Percentiles rank a stretch among this genome's conserved stretches.
These are phyloP conservation scores for Lycium barbarum DNA, from an alignment of 257 asterid species.

Conservation along the genomic window DNA sequence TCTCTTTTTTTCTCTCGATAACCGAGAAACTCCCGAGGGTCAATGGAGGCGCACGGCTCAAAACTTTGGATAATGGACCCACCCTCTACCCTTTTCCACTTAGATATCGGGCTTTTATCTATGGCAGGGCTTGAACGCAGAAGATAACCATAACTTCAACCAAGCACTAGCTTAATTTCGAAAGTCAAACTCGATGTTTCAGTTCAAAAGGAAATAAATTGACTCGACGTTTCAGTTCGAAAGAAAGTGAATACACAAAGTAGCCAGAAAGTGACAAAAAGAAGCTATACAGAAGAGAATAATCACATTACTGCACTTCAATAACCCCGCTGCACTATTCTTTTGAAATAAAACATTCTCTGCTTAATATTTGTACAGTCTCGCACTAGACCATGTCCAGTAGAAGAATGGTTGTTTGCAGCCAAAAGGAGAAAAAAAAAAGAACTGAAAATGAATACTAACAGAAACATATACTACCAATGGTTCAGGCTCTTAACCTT, in stretches of 20 bases:
- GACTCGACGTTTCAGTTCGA: not conserved
- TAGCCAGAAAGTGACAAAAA: not conserved
- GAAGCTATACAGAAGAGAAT: not conserved
- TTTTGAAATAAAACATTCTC: not conserved
- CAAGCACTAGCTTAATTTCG: conserved; percentile 8
- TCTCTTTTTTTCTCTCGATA: not conserved
- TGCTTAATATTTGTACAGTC: not conserved
- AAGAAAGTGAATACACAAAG: conserved; percentile 1
- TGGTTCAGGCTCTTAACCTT: not conserved
- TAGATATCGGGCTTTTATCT: not conserved
- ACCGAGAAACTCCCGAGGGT: not conserved
- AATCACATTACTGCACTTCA: not conserved
- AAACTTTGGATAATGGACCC: not conserved
- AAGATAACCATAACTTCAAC: conserved; percentile 12
- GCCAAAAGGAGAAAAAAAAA: not conserved
- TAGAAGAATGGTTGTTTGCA: conserved; percentile 8
- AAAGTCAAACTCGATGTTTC: not conserved
- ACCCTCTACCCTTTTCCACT: not conserved
- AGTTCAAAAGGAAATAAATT: not conserved
- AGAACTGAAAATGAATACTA: not conserved
- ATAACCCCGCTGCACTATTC: not conserved
- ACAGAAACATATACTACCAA: not conserved
- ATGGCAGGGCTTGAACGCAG: not conserved
- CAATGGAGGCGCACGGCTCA: not conserved
- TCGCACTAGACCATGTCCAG: not conserved